Conservation (phyloP, 2,329 filamentous ascomycete genomes). For the Plectosphaerella plurivora region DNA sequence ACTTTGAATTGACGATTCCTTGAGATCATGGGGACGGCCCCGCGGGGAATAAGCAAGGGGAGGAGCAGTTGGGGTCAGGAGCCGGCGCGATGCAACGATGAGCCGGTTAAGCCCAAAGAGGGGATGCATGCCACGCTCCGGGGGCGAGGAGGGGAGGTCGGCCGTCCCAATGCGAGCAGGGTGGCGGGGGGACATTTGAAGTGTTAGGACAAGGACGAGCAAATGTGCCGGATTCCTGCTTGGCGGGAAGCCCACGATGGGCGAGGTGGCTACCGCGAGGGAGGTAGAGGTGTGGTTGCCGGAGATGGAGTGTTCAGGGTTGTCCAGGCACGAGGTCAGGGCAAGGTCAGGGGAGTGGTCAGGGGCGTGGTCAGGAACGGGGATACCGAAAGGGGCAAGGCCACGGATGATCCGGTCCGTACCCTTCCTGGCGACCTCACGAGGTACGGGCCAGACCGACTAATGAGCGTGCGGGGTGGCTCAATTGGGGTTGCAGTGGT, state of each 20-base stretch:
- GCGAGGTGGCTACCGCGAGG: background rate
- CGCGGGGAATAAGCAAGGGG: no score
- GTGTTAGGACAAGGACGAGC: background rate
- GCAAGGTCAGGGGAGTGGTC: background rate
- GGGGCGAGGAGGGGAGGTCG: no score
- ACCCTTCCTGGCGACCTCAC: background rate
- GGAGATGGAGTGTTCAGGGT: no score
- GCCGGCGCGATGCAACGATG: no score
- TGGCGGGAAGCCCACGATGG: background rate
- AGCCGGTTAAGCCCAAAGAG: no score
- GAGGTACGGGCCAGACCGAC: background rate
- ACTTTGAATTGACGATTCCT: no score
- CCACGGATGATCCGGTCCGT: conserved; percentile 1
- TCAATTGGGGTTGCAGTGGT: background rate
- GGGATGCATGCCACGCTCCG: no score
- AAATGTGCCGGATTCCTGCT: background rate
- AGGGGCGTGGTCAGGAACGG: background rate
- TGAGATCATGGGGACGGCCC: no score
- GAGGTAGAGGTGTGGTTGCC: no score
- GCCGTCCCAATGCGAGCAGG: background rate
- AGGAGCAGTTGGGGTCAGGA: no score
- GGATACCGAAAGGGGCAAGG: background rate
- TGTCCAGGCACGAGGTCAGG: background rate
- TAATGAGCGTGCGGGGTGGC: background rate
- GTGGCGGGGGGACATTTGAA: background rate